These are phyloP conservation scores for Selenicereus undatus DNA, from an alignment of 148 eudicot genomes.

Conservation along the genomic window DNA sequence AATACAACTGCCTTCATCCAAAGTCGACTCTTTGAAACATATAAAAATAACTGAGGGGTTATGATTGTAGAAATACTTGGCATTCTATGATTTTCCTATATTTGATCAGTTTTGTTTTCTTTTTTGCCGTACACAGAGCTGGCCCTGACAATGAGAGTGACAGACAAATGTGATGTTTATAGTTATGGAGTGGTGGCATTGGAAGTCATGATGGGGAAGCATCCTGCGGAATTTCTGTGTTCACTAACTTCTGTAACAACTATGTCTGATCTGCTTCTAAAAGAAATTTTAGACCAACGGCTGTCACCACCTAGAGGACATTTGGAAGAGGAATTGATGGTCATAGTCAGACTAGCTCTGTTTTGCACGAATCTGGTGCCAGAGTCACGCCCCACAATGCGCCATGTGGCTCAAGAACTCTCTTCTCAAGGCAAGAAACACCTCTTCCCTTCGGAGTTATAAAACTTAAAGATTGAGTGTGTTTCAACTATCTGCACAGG, in stretches of 20 bases:
- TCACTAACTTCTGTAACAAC: slow-evolving; percentile 25
- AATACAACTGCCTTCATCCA: too few species aligned
- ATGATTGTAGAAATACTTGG: too few species aligned
- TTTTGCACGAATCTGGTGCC: slow-evolving; percentile 44
- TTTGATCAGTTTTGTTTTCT: background rate
- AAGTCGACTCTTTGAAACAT: too few species aligned
- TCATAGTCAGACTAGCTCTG: slow-evolving; percentile 42
- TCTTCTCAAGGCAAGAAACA: slow-evolving; percentile 36
- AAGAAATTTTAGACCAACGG: slow-evolving; percentile 55
- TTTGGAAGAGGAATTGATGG: slow-evolving; percentile 44
- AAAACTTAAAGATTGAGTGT: slow-evolving; percentile 30
- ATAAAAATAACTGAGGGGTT: too few species aligned
- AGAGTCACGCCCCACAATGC: slow-evolving; percentile 69
- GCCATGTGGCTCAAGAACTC: slow-evolving; percentile 55
- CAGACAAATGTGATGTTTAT: slow-evolving; percentile 63
- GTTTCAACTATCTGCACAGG: too few species aligned
- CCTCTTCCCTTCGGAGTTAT: slow-evolving; percentile 40
- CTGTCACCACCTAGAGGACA: slow-evolving; percentile 42
- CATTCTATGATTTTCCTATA: background rate
- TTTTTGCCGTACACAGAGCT: slow-evolving; percentile 23
- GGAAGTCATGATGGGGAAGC: slow-evolving; percentile 73
- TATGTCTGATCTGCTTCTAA: slow-evolving; percentile 33
- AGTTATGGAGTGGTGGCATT: slow-evolving; percentile 76
- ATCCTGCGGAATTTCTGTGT: slow-evolving; percentile 59
- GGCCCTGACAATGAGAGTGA: slow-evolving; percentile 40